Conservation (phyloP, 2,329 filamentous ascomycete genomes). For the Pyrenochaeta sp. region DNA sequence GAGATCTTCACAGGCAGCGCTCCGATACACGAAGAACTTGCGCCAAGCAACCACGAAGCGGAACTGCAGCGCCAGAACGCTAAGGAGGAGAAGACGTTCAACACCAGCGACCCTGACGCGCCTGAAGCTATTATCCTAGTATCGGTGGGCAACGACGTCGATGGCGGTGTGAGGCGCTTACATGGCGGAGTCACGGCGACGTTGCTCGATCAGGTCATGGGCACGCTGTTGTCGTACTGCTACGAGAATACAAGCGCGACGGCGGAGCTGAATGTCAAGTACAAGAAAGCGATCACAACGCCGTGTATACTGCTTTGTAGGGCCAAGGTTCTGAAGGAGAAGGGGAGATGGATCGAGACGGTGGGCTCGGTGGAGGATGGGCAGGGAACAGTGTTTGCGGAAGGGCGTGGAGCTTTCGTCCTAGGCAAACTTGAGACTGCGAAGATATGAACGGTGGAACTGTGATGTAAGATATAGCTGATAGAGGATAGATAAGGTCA, state of each 20-base stretch:
- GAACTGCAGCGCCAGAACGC: constrained; percentile 9
- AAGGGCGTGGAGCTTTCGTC: constrained; percentile 30
- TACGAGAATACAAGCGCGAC: constrained; percentile 28
- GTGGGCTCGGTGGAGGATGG: constrained; percentile 37
- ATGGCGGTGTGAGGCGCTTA: constrained; percentile 28
- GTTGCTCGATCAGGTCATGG: constrained; percentile 40
- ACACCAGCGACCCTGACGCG: constrained; percentile 18
- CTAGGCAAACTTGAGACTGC: constrained; percentile 19
- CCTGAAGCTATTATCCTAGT: constrained; percentile 31
- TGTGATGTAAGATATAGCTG: not conserved
- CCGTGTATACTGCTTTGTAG: constrained; percentile 31
- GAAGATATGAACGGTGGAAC: constrained; percentile 12
- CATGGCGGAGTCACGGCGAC: constrained; percentile 39
- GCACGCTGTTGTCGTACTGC: constrained; percentile 21
- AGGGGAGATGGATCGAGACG: constrained; percentile 32
- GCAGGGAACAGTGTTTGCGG: constrained; percentile 30
- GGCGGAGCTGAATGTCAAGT: constrained; percentile 33
- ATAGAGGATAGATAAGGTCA: not conserved
- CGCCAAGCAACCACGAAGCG: not conserved
- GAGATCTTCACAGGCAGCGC: constrained; percentile 12
- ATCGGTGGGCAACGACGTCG: constrained; percentile 29
- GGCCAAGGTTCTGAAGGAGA: constrained; percentile 30
- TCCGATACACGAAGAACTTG: constrained; percentile 2
- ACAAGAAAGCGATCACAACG: constrained; percentile 32
- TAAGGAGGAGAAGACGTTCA: constrained; percentile 21